Conservation (phyloP, 2,329 filamentous ascomycete genomes). For the Phoma herbarum region DNA sequence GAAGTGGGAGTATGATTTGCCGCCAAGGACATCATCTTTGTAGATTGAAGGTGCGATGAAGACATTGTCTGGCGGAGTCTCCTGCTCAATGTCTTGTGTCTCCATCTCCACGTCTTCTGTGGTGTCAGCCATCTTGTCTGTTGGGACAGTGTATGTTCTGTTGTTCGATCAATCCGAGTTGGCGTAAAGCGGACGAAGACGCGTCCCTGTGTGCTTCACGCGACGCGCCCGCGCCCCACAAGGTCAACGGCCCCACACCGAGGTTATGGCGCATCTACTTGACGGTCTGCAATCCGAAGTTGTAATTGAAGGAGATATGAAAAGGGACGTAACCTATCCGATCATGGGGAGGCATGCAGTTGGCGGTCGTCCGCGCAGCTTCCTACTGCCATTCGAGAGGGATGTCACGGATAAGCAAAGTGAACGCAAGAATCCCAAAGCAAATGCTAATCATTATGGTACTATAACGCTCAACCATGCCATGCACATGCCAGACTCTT, state of each 20-base stretch:
- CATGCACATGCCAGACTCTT: slow-evolving; percentile 11
- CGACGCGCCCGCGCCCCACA: slow-evolving; percentile 52
- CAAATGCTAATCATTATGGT: neutral
- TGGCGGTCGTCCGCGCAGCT: too few relatives aligned
- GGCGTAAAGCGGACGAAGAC: slow-evolving; percentile 24
- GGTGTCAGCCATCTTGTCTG: slow-evolving; percentile 37
- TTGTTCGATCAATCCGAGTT: neutral
- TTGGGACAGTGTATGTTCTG: neutral
- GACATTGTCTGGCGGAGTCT: slow-evolving; percentile 49
- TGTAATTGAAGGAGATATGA: too few relatives aligned
- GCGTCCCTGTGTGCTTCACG: slow-evolving; percentile 13
- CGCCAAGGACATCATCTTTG: slow-evolving; percentile 50
- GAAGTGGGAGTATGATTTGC: slow-evolving; percentile 59
- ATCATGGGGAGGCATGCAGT: too few relatives aligned
- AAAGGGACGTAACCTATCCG: too few relatives aligned
- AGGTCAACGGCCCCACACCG: neutral
- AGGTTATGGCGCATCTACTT: neutral
- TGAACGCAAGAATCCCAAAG: neutral
- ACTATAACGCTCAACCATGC: slow-evolving; percentile 10
- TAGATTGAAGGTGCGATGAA: slow-evolving; percentile 60
- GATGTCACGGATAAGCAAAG: neutral
- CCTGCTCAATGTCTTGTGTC: slow-evolving; percentile 46
- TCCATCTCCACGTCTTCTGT: slow-evolving; percentile 47
- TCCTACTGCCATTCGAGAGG: too few relatives aligned
- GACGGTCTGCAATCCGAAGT: too few relatives aligned